Conservation (phyloP, 345 rosid species). For the Gossypium stocksii region DNA sequence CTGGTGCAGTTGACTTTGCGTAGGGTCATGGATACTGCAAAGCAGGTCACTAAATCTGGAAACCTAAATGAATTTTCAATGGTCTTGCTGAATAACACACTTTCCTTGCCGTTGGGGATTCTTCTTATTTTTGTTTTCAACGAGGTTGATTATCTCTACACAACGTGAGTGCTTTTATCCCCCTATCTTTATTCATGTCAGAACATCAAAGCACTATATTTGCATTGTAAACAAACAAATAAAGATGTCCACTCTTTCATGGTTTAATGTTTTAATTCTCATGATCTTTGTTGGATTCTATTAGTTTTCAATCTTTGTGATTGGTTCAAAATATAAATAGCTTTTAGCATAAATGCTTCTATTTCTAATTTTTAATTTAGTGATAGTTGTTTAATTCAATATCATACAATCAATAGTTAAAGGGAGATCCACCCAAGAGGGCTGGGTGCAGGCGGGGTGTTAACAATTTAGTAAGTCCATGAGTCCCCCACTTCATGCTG, state of each 20-base stretch:
- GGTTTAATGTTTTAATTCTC: neutral
- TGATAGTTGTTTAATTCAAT: neutral
- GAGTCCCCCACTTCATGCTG: neutral
- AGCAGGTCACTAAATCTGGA: conserved; percentile 84
- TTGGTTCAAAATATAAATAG: neutral
- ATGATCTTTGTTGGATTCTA: neutral
- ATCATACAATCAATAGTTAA: neutral
- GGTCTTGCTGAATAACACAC: conserved; percentile 93
- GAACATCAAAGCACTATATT: neutral
- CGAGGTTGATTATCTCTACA: conserved; percentile 74
- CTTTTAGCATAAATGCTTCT: neutral
- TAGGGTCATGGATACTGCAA: conserved; percentile 95
- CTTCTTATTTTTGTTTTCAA: conserved; percentile 70
- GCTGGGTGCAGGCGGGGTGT: neutral
- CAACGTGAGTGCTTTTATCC: conserved; percentile 53
- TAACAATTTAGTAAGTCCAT: neutral
- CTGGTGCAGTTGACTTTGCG: conserved; percentile 79
- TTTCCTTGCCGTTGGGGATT: conserved; percentile 83
- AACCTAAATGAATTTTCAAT: conserved; percentile 91
- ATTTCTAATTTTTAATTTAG: neutral
- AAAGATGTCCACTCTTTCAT: neutral
- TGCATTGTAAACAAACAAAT: neutral
- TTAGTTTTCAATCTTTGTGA: neutral
- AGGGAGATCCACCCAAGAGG: neutral
- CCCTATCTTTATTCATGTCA: conserved; percentile 2